Evolutionary conservation across 116 monocot genomes (phyloP).

Genomic region (Phalaenopsis hybrid): DNA sequence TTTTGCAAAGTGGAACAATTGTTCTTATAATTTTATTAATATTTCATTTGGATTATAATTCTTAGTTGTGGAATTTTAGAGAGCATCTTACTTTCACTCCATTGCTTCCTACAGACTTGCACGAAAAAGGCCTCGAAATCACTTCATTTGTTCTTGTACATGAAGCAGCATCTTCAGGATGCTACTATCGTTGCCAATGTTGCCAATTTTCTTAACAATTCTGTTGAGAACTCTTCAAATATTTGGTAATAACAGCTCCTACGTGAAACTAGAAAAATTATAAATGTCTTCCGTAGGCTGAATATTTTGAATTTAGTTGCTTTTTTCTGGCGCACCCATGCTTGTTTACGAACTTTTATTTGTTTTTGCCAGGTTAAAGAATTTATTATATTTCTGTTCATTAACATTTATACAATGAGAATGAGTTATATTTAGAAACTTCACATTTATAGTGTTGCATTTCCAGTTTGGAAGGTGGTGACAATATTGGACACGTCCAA

Average conservation of each 20-base stretch:
- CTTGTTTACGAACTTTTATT: not conserved
- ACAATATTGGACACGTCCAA: too few species aligned
- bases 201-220: not conserved
- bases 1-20: not conserved
- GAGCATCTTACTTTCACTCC: not conserved
- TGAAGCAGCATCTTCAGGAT: constrained; percentile 1
- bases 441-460: not conserved
- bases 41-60: too few species aligned
- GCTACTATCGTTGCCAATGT: not conserved
- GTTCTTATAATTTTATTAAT: too few species aligned
- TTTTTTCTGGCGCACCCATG: not conserved
- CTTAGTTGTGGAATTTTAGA: not conserved
- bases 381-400: not conserved
- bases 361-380: not conserved
- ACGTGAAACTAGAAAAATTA: not conserved
- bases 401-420: not conserved
- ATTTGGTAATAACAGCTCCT: not conserved
- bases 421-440: not conserved
- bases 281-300: not conserved
- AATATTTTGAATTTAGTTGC: not conserved
- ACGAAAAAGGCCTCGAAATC: not conserved
- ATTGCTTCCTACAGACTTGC: not conserved
- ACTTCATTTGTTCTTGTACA: not conserved
- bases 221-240: not conserved
- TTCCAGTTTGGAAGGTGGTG: too few species aligned